A percentile compares a stretch with the other conserved stretches of the same genome.
Evolutionary conservation across 805 yeast genomes (phyloP).

Genomic region (Cyberlindnera sargentensis): DNA sequence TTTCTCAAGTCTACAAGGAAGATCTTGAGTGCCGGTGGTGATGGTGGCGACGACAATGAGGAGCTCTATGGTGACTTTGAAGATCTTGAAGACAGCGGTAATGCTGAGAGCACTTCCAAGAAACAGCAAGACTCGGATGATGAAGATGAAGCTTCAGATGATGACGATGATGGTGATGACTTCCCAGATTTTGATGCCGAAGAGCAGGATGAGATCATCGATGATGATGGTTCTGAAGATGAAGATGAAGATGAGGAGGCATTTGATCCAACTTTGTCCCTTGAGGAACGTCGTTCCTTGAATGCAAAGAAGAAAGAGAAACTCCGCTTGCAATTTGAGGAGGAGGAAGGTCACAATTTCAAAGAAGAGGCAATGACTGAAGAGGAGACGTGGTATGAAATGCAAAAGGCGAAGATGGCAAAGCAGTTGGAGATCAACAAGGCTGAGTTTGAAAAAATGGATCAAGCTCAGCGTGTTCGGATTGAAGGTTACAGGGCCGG

Average conservation of each 20-base stretch:
- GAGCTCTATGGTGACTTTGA: slow-evolving; percentile 53
- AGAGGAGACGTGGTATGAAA: slow-evolving; percentile 96
- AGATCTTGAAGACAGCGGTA: slow-evolving; percentile 36
- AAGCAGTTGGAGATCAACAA: slow-evolving; percentile 93
- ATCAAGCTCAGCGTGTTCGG: slow-evolving; percentile 63
- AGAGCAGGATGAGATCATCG: slow-evolving; percentile 24
- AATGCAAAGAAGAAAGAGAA: slow-evolving; percentile 90
- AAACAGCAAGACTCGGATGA: slow-evolving; percentile 20
- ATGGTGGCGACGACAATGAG: slow-evolving; percentile 34
- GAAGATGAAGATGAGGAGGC: slow-evolving; percentile 32
- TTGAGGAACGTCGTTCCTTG: slow-evolving; percentile 68
- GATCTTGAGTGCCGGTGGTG: slow-evolving; percentile 26
- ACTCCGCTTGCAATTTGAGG: slow-evolving; percentile 83
- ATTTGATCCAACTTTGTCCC: slow-evolving; percentile 34
- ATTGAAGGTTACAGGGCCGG: slow-evolving; percentile 95
- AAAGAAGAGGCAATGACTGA: slow-evolving; percentile 79
- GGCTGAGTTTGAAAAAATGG: slow-evolving; percentile 68
- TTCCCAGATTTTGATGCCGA: slow-evolving; percentile 31
- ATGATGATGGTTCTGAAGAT: background rate
- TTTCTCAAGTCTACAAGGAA: slow-evolving; percentile 49
- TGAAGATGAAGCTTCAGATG: slow-evolving; percentile 30
- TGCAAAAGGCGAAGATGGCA: slow-evolving; percentile 94
- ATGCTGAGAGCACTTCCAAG: slow-evolving; percentile 11
- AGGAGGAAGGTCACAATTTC: slow-evolving; percentile 64
- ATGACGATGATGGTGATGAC: slow-evolving; percentile 29